phyloP scores from a whole-genome alignment of 768 basidiomycete genomes.

The Hygrocybe punicea region DNA sequence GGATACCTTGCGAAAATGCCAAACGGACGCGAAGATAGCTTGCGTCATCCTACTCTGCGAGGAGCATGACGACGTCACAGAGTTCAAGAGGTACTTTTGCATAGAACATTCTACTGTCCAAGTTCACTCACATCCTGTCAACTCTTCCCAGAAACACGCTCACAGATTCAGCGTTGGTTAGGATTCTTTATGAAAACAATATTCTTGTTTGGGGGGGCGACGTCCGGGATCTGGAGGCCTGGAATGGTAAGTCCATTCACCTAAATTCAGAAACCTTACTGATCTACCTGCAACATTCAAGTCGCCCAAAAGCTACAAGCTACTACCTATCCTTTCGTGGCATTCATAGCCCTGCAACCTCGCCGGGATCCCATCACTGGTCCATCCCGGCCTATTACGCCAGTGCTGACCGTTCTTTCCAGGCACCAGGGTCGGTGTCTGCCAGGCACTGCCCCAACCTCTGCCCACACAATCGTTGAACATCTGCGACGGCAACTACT shows the following conservation, averaged over 20 bases:
- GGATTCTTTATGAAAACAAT: conserved; percentile 65
- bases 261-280: background rate
- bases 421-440: conserved; percentile 70
- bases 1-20: conserved; percentile 63
- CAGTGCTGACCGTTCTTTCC: conserved; percentile 76
- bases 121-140: conserved; percentile 1
- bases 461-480: conserved; percentile 55
- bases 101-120: background rate
- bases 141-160: conserved; percentile 57
- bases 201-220: conserved; percentile 93
- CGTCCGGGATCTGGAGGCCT: conserved; percentile 76
- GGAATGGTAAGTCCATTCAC: conserved; percentile 49
- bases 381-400: conserved; percentile 34
- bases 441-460: conserved; percentile 49
- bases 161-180: conserved; percentile 68
- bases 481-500: conserved; percentile 72
- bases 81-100: conserved; percentile 71
- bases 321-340: conserved; percentile 90
- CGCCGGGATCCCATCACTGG: conserved; percentile 44
- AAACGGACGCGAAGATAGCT: conserved; percentile 68
- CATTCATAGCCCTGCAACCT: conserved; percentile 86
- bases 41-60: conserved; percentile 82
- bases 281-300: conserved; percentile 9
- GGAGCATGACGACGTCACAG: conserved; percentile 85
- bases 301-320: conserved; percentile 72